Conservation (phyloP, 305 asterid species). For the Galium porrigens region DNA sequence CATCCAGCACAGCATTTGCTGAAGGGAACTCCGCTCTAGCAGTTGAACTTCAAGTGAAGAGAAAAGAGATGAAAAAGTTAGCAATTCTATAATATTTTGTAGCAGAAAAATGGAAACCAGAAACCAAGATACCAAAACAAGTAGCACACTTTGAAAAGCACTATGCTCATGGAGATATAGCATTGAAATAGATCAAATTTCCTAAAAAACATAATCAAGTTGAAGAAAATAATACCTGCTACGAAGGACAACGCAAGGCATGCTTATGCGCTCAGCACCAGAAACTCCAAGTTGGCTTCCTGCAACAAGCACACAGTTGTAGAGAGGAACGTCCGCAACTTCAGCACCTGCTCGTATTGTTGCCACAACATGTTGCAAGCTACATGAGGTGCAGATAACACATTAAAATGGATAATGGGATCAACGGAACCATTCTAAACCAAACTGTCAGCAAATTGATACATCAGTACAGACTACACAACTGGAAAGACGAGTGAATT, state of each 20-base stretch:
- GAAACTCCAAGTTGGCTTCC: constrained; percentile 75
- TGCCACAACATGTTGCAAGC: constrained; percentile 53
- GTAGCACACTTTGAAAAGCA: neutral
- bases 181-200: neutral
- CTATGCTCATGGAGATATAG: neutral
- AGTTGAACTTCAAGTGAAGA: constrained; percentile 34
- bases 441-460: neutral
- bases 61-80: neutral
- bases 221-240: constrained; percentile 46
- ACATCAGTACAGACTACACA: neutral
- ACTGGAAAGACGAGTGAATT: neutral
- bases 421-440: neutral
- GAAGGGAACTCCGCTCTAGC: constrained; percentile 73
- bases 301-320: constrained; percentile 56
- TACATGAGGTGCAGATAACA: constrained; percentile 19
- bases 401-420: neutral
- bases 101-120: neutral
- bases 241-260: constrained; percentile 73
- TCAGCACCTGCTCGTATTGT: constrained; percentile 79
- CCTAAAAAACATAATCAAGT: neutral
- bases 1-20: constrained; percentile 63
- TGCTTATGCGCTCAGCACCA: constrained; percentile 73
- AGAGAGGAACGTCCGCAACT: constrained; percentile 42
- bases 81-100: neutral
- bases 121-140: neutral